Conservation (phyloP, 768 basidiomycete genomes). For the Hydnum rufescens region DNA sequence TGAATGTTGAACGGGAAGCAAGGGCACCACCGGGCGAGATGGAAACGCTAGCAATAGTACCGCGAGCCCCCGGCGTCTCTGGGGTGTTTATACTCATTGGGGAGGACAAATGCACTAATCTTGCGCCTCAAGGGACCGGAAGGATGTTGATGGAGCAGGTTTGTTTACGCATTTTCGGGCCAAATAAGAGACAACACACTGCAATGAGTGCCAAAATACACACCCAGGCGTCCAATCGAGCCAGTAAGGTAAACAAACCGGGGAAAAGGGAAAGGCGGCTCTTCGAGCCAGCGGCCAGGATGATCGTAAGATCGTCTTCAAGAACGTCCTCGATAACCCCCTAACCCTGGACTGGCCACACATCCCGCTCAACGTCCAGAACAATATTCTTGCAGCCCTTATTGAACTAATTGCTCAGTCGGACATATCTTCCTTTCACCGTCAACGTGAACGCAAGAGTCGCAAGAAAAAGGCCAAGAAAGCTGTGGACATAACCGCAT, state of each 20-base stretch:
- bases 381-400: slow-evolving; percentile 31
- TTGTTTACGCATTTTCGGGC: too few relatives aligned
- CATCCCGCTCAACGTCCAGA: slow-evolving; percentile 43
- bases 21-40: too few relatives aligned
- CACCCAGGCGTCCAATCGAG: neutral
- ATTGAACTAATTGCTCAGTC: slow-evolving; percentile 25
- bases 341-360: slow-evolving; percentile 36
- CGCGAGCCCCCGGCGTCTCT: too few relatives aligned
- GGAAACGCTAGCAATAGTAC: too few relatives aligned
- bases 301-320: slow-evolving; percentile 49
- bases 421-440: slow-evolving; percentile 28
- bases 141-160: too few relatives aligned
- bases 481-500: neutral
- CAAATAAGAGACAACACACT: too few relatives aligned
- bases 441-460: slow-evolving; percentile 15
- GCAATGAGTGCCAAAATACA: neutral
- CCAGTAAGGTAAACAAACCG: neutral
- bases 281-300: neutral
- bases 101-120: too few relatives aligned
- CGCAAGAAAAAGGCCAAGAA: slow-evolving; percentile 23
- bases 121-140: too few relatives aligned
- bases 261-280: neutral
- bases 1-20: neutral
- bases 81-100: too few relatives aligned
- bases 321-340: slow-evolving; percentile 51